Evolutionary conservation across 106 monocot genomes (phyloP), one percentile per base, ranked within the genome.

Genomic region (Cymbidium sinense): DNA sequence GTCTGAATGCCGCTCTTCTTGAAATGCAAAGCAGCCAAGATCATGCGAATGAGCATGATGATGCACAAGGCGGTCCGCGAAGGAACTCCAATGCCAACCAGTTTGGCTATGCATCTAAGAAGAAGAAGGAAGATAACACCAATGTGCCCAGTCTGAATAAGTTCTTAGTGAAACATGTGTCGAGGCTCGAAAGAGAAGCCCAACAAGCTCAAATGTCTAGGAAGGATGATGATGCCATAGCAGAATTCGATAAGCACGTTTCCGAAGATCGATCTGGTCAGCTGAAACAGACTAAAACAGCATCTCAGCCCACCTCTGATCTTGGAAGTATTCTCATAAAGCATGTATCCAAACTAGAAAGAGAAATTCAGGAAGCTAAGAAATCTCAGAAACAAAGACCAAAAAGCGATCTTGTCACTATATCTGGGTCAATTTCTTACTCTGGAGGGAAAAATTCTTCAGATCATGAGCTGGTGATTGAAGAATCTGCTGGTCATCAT

Each of bases 181-280:
- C 93, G 29, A 86, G 70, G 73, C 86, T 93, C 64, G 88, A 93
- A 64, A 90, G 82, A 79, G 95, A 95, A 75, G 93, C 93, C 70
- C 83, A 83, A 75, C 85, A 93, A 86, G 95, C 93, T 79, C 78
- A 75, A 31, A 82, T 82, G 33, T 76, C 77, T 51, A 81, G 78
- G 67, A 84, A 79, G 77, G 70, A 27, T 19, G 58, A 58, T 58
- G 39, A 77, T 54, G 37, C 71, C 35, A 9, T 27, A 28, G 80
- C 2, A 62, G 43, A 11, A 28, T 58, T 43, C 76, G 58, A 67
- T 33, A 21, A n/a, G 30, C 23, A 50, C 55, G 39, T 17, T 72
- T 18, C 75, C 67, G 47, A 23, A 23, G 25, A 25, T 58, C 6
- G 23, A 58, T 5, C 58, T 58, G 17, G 13, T 47, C 47, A 70